Conservation (phyloP, 306 rosid genomes). For the Acacia confusa region DNA sequence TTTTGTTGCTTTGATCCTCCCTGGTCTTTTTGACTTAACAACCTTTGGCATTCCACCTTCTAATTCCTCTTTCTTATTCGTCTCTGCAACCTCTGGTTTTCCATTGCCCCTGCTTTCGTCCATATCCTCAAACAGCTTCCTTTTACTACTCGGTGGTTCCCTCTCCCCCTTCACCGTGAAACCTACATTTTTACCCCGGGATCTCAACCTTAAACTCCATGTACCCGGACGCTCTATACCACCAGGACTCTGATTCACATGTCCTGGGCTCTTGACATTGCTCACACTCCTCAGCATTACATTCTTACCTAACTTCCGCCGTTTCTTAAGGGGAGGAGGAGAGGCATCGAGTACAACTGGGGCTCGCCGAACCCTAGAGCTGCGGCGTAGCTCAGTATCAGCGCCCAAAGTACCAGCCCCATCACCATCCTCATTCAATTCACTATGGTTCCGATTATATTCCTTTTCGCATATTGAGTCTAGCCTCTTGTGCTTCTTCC, state of each 20-base stretch:
- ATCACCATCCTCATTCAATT: slow-evolving; percentile 45
- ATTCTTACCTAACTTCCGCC: slow-evolving; percentile 45
- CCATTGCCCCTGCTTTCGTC: slow-evolving; percentile 33
- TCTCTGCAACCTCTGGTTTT: slow-evolving; percentile 32
- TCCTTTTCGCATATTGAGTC: slow-evolving; percentile 86
- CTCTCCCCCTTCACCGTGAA: slow-evolving; percentile 42
- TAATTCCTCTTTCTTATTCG: slow-evolving; percentile 42
- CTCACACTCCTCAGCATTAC: slow-evolving; percentile 33
- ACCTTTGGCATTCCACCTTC: slow-evolving; percentile 48
- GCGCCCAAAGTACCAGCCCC: slow-evolving; percentile 30
- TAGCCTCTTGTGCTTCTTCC: slow-evolving; percentile 91
- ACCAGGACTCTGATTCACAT: slow-evolving; percentile 29
- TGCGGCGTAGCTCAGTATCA: slow-evolving; percentile 64
- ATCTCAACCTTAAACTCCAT: slow-evolving; percentile 74
- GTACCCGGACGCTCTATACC: slow-evolving; percentile 30
- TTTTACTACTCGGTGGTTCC: slow-evolving; percentile 46
- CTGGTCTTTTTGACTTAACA: slow-evolving; percentile 58
- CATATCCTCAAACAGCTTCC: slow-evolving; percentile 56
- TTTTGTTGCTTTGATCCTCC: slow-evolving; percentile 56
- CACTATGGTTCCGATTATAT: slow-evolving; percentile 70
- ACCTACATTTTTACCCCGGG: slow-evolving; percentile 46
- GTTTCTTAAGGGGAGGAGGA: slow-evolving; percentile 68
- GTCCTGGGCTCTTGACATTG: slow-evolving; percentile 32
- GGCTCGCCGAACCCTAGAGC: slow-evolving; percentile 78
- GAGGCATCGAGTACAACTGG: slow-evolving; percentile 83